These are phyloP conservation scores for Scleroderma citrinum DNA, from an alignment of 768 basidiomycete genomes.

Conservation along the genomic window DNA sequence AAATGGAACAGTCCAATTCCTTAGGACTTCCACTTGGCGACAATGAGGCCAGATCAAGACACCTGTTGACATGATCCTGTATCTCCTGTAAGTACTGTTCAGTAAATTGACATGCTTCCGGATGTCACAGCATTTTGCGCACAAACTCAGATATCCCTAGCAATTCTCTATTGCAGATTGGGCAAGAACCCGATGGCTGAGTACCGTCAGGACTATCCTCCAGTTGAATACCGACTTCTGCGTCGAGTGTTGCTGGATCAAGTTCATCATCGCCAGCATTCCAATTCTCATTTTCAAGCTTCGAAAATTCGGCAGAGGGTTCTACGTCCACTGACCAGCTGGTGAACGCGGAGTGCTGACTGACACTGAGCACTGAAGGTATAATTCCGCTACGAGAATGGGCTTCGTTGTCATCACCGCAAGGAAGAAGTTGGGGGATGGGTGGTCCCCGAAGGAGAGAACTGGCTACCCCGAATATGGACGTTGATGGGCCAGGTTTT, in stretches of 20 bases:
- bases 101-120: slow-evolving; percentile 8
- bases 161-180: slow-evolving; percentile 19
- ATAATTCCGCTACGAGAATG: not conserved
- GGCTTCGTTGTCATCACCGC: not conserved
- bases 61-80: slow-evolving; percentile 51
- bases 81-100: slow-evolving; percentile 35
- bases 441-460: slow-evolving; percentile 9
- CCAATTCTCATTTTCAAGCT: slow-evolving; percentile 46
- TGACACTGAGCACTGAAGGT: no score
- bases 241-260: slow-evolving; percentile 26
- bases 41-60: slow-evolving; percentile 39
- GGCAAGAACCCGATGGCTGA: slow-evolving; percentile 12
- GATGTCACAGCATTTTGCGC: slow-evolving; percentile 22
- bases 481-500: not conserved
- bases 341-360: not conserved
- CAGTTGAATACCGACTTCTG: slow-evolving; percentile 24
- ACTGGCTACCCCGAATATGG: slow-evolving; percentile 16
- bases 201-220: slow-evolving; percentile 3
- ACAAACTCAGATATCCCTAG: slow-evolving; percentile 10
- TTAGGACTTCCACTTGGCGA: not conserved
- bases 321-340: not conserved
- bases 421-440: not conserved
- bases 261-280: slow-evolving; percentile 69
- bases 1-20: no score
- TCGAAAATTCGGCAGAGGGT: not conserved